These are phyloP conservation scores for Diversispora eburnea DNA, from an alignment of 192 early-diverging fungal species.

Conservation along the genomic window DNA sequence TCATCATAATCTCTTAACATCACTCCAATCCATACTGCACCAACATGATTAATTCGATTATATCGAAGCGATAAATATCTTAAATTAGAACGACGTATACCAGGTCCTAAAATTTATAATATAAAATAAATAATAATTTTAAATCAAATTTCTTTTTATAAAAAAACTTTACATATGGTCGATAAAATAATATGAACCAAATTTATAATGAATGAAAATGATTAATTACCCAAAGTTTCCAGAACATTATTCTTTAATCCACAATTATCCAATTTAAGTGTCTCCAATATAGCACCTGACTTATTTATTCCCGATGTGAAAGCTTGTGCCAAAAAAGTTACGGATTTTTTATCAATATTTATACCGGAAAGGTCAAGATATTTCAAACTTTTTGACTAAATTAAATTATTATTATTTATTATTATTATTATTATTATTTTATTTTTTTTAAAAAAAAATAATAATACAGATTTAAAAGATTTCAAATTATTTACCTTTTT, in stretches of 20 bases:
- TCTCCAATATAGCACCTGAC: constrained; percentile 42
- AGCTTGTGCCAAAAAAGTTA: constrained; percentile 64
- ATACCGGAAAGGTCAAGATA: constrained; percentile 69
- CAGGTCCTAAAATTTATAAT: constrained; percentile 32
- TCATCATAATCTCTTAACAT: constrained; percentile 55
- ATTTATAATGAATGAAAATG: background rate
- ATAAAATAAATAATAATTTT: background rate
- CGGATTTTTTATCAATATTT: constrained; percentile 64
- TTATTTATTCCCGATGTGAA: constrained; percentile 41
- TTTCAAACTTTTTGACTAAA: constrained; percentile 57
- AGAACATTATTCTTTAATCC: constrained; percentile 39
- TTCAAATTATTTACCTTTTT: constrained; percentile 49
- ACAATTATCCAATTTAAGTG: constrained; percentile 40
- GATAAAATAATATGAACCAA: too few relatives aligned
- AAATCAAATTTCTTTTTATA: background rate
- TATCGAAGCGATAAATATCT: constrained; percentile 41
- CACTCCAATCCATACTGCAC: constrained; percentile 52
- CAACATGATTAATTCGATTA: constrained; percentile 46
- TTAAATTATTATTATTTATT: background rate
- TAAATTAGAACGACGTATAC: constrained; percentile 43
- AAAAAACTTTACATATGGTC: background rate
- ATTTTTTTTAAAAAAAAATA: background rate
- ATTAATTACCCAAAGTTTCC: constrained; percentile 35
- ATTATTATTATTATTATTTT: background rate
- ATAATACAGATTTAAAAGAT: background rate